These are phyloP conservation scores for Pseudogymnoascus sp. DNA, from an alignment of 2,329 filamentous ascomycete genomes.

Conservation along the genomic window DNA sequence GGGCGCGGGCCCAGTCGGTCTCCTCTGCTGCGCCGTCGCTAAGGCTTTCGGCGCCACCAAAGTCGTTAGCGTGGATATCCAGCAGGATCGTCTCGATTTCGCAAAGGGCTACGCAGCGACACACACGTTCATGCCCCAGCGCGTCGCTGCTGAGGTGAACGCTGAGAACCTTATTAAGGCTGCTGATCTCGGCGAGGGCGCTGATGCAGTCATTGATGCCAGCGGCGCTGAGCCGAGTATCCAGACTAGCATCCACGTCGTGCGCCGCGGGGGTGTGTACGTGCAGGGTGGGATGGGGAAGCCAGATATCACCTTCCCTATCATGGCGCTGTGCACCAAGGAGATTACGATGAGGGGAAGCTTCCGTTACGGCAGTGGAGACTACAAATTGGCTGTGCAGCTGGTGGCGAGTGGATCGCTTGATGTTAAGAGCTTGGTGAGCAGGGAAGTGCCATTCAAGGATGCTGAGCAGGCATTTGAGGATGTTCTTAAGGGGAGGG, in stretches of 20 bases:
- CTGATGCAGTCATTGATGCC: slow-evolving; percentile 74
- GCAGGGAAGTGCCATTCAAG: slow-evolving; percentile 66
- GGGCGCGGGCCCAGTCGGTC: slow-evolving; percentile 78
- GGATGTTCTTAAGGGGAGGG: slow-evolving; percentile 76
- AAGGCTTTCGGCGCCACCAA: slow-evolving; percentile 76
- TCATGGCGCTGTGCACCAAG: slow-evolving; percentile 82
- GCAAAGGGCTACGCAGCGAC: slow-evolving; percentile 66
- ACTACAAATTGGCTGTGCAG: slow-evolving; percentile 71
- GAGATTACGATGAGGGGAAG: slow-evolving; percentile 81
- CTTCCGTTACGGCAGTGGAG: slow-evolving; percentile 82
- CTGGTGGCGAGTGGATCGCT: slow-evolving; percentile 67
- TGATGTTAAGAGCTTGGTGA: slow-evolving; percentile 75
- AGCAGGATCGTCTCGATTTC: slow-evolving; percentile 70
- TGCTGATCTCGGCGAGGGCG: slow-evolving; percentile 56
- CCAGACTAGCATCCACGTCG: slow-evolving; percentile 63
- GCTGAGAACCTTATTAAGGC: slow-evolving; percentile 58
- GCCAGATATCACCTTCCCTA: slow-evolving; percentile 80
- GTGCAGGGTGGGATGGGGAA: slow-evolving; percentile 90
- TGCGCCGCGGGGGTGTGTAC: slow-evolving; percentile 65
- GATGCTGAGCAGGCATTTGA: slow-evolving; percentile 81
- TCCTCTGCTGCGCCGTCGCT: slow-evolving; percentile 81
- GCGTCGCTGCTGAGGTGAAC: slow-evolving; percentile 61
- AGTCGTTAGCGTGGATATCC: slow-evolving; percentile 83
- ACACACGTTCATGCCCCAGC: slow-evolving; percentile 58
- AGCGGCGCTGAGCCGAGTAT: slow-evolving; percentile 72